Base-by-base conservation (phyloP, 1,139 yeast species). In the Suhomyces panamericanus region DNA sequence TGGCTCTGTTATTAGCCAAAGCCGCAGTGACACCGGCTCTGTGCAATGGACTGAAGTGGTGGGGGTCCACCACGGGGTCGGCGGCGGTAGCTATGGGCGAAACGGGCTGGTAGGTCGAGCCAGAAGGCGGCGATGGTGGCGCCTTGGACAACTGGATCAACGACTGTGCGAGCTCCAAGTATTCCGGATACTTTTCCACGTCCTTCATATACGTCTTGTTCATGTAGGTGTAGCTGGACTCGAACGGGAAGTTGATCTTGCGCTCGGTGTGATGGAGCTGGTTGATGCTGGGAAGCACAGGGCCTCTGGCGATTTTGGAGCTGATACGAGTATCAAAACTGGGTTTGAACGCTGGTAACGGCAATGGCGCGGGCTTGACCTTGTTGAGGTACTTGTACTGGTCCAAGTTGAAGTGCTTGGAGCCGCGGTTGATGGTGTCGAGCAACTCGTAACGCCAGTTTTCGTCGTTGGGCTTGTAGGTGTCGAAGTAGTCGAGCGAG, bases 161-260 rank as follows among this genome's bases (percentile, higher is more conserved):
- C 11, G 74, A 67, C 50, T 72, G 75, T 1, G 79, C 79, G 46
- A 73, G 62, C 52, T 74, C 78, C 56, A 74, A 63, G 52, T 74
- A 74, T 56, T 73, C 78, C n/a, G 78, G 78, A 55, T 69, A 74
- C 50, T 58, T 65, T 48, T 69, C 73, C 36, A 74, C 76, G 53
- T 74, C 79, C 33, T 62, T 69, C 56, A 74, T 59, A 50, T 74
- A 74, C 7, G 78, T 71, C 49, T 69, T 64, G 55, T 73, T 72
- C 55, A 73, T 62, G 54, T 78, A 78, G 14, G 81, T 75, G 55
- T 78, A 78, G 53, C 78, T 77, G 20, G 78, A 75, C 54, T 78
- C 80, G 56, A 73, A 79, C 7, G 83, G 83, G 54, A 76, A 79
- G 56, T 77, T 74, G 39, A 76, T 71, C 51, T 71, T 71, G 42